Conservation (phyloP, 345 rosid species). For the Aquilaria yunnanensis region DNA sequence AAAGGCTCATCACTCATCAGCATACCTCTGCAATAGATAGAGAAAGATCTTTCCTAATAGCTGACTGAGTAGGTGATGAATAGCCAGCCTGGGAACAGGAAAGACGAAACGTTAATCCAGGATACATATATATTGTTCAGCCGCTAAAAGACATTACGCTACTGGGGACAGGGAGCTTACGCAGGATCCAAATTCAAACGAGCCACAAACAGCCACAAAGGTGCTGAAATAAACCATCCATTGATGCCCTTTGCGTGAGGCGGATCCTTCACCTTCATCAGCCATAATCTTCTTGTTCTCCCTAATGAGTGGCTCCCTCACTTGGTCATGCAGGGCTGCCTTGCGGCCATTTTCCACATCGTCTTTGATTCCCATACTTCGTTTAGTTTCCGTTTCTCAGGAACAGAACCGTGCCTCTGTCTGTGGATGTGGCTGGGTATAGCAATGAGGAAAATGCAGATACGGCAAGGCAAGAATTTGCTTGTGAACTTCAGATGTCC, state of each 20-base stretch:
- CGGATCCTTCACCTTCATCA: constrained; percentile 19
- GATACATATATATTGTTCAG: background rate
- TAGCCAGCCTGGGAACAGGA: constrained; percentile 61
- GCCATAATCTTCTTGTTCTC: constrained; percentile 13
- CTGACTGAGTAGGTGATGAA: constrained; percentile 85
- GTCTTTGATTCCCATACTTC: constrained; percentile 30
- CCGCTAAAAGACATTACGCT: background rate
- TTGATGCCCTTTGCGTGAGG: constrained; percentile 23
- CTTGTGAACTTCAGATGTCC: too few relatives aligned
- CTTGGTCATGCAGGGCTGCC: constrained; percentile 12
- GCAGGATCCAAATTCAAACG: constrained; percentile 78
- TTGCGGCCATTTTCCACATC: constrained; percentile 20
- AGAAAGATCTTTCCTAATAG: constrained; percentile 64
- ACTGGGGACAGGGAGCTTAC: constrained; percentile 30
- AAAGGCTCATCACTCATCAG: too few relatives aligned
- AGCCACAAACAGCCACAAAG: constrained; percentile 77
- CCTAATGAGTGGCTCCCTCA: constrained; percentile 29
- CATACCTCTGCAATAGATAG: constrained; percentile 59
- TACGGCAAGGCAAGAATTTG: too few relatives aligned
- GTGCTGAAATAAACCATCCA: constrained; percentile 84
- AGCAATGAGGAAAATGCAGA: too few relatives aligned
- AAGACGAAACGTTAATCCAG: constrained; percentile 10
- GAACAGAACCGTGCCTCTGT: too few relatives aligned
- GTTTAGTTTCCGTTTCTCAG: background rate
- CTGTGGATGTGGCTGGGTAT: too few relatives aligned